These are phyloP conservation scores for Abrus pulchellus DNA, from an alignment of 306 rosid species.

Conservation along the genomic window DNA sequence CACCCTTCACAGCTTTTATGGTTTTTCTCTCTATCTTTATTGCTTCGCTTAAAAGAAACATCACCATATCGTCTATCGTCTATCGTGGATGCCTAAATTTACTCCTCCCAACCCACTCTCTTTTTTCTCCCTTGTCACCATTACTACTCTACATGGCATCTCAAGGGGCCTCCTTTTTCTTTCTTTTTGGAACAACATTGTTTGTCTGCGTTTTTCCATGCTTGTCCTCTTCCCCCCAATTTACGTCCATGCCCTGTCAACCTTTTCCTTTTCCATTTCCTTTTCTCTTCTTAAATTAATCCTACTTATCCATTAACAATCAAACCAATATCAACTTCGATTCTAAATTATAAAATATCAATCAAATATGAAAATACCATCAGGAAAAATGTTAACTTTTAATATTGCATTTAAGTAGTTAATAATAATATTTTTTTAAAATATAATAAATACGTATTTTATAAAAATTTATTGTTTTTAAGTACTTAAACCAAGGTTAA, in stretches of 20 bases:
- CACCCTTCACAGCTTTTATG: constrained; percentile 46
- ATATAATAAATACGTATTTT: no score
- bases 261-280: not conserved
- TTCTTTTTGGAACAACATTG: constrained; percentile 32
- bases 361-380: no score
- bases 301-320: no score
- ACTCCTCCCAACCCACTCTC: constrained; percentile 37
- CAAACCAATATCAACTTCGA: no score
- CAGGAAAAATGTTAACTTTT: no score
- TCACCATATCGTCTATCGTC: constrained; percentile 37
- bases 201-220: constrained; percentile 23
- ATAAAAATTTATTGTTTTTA: no score
- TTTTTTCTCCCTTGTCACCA: not conserved
- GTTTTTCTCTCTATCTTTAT: not conserved
- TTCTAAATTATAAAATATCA: no score
- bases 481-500: no score
- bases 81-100: constrained; percentile 17
- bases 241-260: not conserved
- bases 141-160: constrained; percentile 40
- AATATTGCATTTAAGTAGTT: no score
- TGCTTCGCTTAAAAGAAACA: constrained; percentile 61
- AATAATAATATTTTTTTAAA: no score
- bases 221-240: constrained; percentile 38
- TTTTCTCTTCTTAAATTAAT: no score
- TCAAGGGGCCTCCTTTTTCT: constrained; percentile 19